phyloP scores from a whole-genome alignment of 805 yeast species.

The Metschnikowia picachoensis region DNA sequence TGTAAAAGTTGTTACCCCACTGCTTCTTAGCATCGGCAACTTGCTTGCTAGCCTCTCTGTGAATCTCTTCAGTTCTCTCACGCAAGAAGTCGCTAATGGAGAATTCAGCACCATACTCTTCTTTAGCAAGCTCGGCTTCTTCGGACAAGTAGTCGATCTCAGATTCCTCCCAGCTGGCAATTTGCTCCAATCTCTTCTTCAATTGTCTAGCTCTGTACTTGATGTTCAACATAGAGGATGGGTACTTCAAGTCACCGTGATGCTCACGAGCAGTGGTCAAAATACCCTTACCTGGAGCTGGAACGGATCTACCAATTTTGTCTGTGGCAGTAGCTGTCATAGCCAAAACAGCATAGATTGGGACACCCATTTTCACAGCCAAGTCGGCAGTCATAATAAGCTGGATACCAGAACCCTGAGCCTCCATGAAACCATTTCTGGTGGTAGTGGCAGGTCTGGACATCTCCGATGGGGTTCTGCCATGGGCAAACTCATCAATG shows the following conservation, averaged over 20 bases:
- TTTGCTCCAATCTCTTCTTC: conserved; percentile 69
- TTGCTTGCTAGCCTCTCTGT: conserved; percentile 81
- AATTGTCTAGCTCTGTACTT: conserved; percentile 93
- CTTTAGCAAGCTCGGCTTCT: conserved; percentile 59
- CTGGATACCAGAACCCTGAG: conserved; percentile 99
- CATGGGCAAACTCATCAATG: conserved; percentile 81
- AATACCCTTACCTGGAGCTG: conserved; percentile 99
- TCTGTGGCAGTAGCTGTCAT: conserved; percentile 96
- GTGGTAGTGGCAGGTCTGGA: conserved; percentile 97
- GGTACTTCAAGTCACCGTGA: conserved; percentile 74
- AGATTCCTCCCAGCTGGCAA: conserved; percentile 77
- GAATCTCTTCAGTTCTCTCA: conserved; percentile 85
- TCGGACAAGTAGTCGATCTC: conserved; percentile 69
- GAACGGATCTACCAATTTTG: conserved; percentile 97
- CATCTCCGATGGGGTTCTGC: conserved; percentile 98
- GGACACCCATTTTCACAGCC: conserved; percentile 98
- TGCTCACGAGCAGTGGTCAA: conserved; percentile 96
- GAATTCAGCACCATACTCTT: conserved; percentile 49
- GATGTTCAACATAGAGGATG: conserved; percentile 78
- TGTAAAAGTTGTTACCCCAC: conserved; percentile 95
- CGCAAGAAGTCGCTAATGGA: conserved; percentile 49
- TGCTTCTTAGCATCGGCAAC: conserved; percentile 82
- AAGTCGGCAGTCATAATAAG: conserved; percentile 91
- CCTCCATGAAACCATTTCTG: conserved; percentile 98
- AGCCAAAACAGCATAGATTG: conserved; percentile 93